Conservation (phyloP, 2,329 filamentous ascomycete species). For the Mycosphaerella sp. region DNA sequence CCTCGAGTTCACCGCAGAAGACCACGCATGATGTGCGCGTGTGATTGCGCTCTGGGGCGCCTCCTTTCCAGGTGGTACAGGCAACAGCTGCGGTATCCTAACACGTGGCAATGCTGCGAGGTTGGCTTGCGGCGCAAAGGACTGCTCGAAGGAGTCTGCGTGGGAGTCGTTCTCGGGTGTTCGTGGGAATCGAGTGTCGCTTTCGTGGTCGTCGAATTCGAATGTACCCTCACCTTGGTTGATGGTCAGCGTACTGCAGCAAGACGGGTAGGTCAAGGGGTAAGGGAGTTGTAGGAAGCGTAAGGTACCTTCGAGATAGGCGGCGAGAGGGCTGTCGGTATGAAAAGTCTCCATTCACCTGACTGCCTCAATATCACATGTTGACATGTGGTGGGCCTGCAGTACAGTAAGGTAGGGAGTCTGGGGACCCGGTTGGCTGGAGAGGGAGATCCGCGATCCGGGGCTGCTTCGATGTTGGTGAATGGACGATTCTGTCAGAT, state of each 20-base stretch:
- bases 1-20: slow-evolving; percentile 60
- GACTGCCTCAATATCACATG: slow-evolving; percentile 6
- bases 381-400: neutral
- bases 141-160: slow-evolving; percentile 16
- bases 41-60: slow-evolving; percentile 28
- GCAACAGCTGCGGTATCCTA: slow-evolving; percentile 18
- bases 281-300: no score
- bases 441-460: neutral
- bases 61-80: slow-evolving; percentile 4
- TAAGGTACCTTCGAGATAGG: slow-evolving; percentile 88
- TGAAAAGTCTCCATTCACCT: slow-evolving; percentile 76
- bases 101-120: slow-evolving; percentile 15
- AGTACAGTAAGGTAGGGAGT: neutral
- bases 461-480: neutral
- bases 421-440: neutral
- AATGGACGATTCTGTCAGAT: neutral
- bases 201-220: slow-evolving; percentile 20
- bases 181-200: slow-evolving; percentile 4
- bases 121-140: slow-evolving; percentile 34
- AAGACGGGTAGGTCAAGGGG: neutral
- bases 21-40: slow-evolving; percentile 44
- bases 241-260: slow-evolving; percentile 4
- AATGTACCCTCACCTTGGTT: slow-evolving; percentile 30
- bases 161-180: slow-evolving; percentile 6
- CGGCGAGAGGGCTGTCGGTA: slow-evolving; percentile 78